Percentiles rank a stretch among this genome's conserved stretches.
These are phyloP conservation scores for Coemansia sp. DNA, from an alignment of 192 early-diverging fungal species.

Conservation along the genomic window DNA sequence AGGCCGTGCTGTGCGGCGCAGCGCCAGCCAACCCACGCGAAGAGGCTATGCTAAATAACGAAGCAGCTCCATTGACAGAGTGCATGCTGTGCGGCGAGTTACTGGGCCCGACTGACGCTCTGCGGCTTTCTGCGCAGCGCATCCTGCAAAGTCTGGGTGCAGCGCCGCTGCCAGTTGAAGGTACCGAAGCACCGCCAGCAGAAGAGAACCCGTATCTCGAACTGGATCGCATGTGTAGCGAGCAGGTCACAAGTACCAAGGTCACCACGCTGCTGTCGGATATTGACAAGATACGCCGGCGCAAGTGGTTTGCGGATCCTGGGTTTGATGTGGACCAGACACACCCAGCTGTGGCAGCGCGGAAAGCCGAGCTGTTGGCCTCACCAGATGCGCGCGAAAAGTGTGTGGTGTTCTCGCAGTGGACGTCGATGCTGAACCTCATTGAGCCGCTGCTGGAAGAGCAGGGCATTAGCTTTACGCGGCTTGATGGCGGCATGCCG, in stretches of 20 bases:
- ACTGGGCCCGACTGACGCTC: conserved; percentile 24
- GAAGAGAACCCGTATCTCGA: conserved; percentile 20
- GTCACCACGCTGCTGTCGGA: conserved; percentile 23
- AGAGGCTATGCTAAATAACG: conserved; percentile 8
- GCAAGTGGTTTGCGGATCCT: conserved; percentile 32
- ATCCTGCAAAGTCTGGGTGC: conserved; percentile 5
- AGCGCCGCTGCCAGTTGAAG: not conserved
- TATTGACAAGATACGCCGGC: conserved; percentile 35
- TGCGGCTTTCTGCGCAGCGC: conserved; percentile 17
- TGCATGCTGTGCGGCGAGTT: conserved; percentile 44
- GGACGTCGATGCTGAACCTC: conserved; percentile 80
- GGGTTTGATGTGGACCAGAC: conserved; percentile 40
- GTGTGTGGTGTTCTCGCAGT: conserved; percentile 94
- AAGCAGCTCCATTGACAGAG: conserved; percentile 19
- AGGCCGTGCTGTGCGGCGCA: conserved; percentile 27
- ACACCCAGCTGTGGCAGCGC: conserved; percentile 30
- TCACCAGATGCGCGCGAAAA: conserved; percentile 57
- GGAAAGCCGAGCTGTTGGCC: conserved; percentile 19
- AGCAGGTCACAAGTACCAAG: conserved; percentile 48
- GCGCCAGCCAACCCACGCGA: conserved; percentile 18
- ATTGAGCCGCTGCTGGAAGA: conserved; percentile 58
- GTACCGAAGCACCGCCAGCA: not conserved
- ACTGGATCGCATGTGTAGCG: conserved; percentile 33
- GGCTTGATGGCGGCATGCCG: conserved; percentile 79
- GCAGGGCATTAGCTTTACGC: conserved; percentile 60